Evolutionary conservation across 2,329 filamentous ascomycete genomes (phyloP).

Genomic region (Ascochyta lentis): DNA sequence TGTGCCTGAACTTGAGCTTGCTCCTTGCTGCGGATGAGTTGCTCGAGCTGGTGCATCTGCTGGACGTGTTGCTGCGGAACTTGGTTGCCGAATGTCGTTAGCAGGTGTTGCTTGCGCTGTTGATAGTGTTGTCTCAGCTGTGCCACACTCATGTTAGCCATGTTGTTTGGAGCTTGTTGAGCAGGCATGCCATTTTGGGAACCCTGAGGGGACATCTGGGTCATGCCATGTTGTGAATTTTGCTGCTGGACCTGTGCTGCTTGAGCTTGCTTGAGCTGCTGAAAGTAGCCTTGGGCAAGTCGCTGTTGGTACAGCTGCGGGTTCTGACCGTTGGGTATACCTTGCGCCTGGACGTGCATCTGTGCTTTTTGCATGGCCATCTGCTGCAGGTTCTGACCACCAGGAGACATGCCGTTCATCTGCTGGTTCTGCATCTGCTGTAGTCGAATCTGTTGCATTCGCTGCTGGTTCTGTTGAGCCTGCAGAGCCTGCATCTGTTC

Average conservation of each 20-base stretch:
- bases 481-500: slow-evolving; percentile 44
- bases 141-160: slow-evolving; percentile 37
- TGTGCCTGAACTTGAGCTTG: slow-evolving; percentile 21
- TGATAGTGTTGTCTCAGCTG: slow-evolving; percentile 36
- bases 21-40: slow-evolving; percentile 32
- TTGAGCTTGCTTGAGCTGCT: slow-evolving; percentile 24
- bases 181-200: slow-evolving; percentile 33
- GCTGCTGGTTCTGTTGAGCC: slow-evolving; percentile 36
- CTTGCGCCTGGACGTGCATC: slow-evolving; percentile 43
- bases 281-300: slow-evolving; percentile 36
- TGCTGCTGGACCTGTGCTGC: slow-evolving; percentile 37
- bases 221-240: slow-evolving; percentile 31
- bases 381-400: slow-evolving; percentile 33
- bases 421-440: slow-evolving; percentile 17
- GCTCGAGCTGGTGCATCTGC: slow-evolving; percentile 40
- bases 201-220: slow-evolving; percentile 41
- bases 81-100: slow-evolving; percentile 32
- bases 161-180: slow-evolving; percentile 27
- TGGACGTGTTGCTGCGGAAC: slow-evolving; percentile 35
- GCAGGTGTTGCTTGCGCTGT: slow-evolving; percentile 33
- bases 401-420: slow-evolving; percentile 26
- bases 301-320: slow-evolving; percentile 34
- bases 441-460: slow-evolving; percentile 21
- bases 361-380: slow-evolving; percentile 42
- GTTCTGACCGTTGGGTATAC: slow-evolving; percentile 40